Conservation (phyloP, 1,139 yeast genomes). For the Diutina rugosa region DNA sequence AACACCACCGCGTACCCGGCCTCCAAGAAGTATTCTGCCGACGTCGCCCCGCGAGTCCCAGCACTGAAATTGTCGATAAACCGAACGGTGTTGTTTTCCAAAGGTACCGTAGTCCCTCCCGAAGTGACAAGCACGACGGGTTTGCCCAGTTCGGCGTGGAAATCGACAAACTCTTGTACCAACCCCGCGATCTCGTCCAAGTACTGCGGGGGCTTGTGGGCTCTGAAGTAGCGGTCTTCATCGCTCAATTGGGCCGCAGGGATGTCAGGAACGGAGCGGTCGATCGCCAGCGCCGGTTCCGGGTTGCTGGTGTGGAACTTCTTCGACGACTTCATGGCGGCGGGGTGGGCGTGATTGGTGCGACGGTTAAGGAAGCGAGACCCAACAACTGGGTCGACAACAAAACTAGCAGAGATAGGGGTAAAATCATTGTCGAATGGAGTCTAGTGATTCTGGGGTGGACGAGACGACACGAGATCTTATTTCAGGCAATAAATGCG, state of each 20-base stretch:
- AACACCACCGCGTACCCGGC: conserved; percentile 86
- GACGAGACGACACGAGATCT: too few species aligned
- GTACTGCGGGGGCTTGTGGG: conserved; percentile 65
- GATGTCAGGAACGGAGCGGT: conserved; percentile 59
- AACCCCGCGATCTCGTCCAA: conserved; percentile 46
- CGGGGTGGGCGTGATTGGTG: not conserved
- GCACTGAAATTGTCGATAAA: conserved; percentile 96
- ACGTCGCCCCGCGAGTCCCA: conserved; percentile 94
- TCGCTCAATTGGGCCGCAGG: conserved; percentile 68
- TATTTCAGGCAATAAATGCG: too few species aligned
- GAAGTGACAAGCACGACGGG: conserved; percentile 75
- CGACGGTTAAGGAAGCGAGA: not conserved
- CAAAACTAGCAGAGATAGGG: too few species aligned
- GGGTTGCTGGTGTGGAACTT: conserved; percentile 51
- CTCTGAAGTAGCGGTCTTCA: conserved; percentile 62
- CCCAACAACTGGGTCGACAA: not conserved
- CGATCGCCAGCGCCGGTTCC: conserved; percentile 62
- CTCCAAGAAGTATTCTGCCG: conserved; percentile 83
- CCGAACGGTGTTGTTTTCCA: conserved; percentile 91
- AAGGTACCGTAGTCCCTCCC: conserved; percentile 98
- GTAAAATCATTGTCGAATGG: not conserved
- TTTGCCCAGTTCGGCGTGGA: conserved; percentile 27
- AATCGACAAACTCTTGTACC: conserved; percentile 45
- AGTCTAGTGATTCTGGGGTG: too few species aligned
- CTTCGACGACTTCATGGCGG: not conserved